Percentiles rank a stretch among this genome's conserved stretches.
Conservation (phyloP, 2,329 filamentous ascomycete species). For the Scedosporium apiospermum region DNA sequence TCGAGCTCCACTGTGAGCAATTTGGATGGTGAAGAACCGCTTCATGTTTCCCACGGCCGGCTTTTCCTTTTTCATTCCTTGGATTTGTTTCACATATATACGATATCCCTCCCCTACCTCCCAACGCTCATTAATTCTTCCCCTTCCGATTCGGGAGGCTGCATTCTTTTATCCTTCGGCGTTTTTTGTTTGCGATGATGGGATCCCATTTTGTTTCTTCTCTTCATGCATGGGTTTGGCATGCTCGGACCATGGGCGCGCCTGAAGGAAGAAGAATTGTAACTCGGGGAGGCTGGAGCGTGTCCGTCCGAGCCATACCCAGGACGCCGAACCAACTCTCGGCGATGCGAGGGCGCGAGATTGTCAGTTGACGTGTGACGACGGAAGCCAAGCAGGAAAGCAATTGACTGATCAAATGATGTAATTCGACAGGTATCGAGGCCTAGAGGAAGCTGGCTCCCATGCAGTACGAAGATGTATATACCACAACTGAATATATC, state of each 20-base stretch:
- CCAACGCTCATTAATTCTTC: neutral
- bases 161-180: neutral
- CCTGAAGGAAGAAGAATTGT: neutral
- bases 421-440: too few species aligned
- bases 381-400: neutral
- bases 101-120: neutral
- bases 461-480: neutral
- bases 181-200: neutral
- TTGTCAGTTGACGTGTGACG: neutral
- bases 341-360: neutral
- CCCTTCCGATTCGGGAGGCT: neutral
- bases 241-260: neutral
- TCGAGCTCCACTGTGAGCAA: conserved; percentile 39
- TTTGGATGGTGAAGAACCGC: conserved; percentile 29
- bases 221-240: neutral
- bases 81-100: neutral
- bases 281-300: neutral
- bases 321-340: neutral
- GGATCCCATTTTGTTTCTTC: neutral
- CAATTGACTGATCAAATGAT: too few species aligned
- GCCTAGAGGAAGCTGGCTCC: neutral
- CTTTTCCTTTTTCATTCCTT: neutral
- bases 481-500: neutral
- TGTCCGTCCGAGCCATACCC: neutral
- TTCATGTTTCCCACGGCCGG: neutral